phyloP scores from a whole-genome alignment of 331 rosid genomes.

The Quercus lobata region DNA sequence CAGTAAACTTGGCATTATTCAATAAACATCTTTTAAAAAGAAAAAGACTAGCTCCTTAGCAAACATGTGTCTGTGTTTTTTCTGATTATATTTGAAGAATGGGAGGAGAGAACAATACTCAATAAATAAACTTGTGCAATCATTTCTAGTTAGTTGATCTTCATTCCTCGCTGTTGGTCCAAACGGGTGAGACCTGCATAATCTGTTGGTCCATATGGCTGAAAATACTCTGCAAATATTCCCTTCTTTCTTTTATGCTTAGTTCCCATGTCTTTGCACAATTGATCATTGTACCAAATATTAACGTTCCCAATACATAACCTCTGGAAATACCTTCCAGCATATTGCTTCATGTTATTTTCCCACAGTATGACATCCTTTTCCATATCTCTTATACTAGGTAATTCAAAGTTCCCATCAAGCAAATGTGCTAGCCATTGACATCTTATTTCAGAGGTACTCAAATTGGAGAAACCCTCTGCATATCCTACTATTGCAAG shows the following conservation, averaged over 20 bases:
- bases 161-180: background rate
- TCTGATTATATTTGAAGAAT: background rate
- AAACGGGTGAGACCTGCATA: conserved; percentile 14
- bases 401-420: conserved; percentile 36
- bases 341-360: conserved; percentile 22
- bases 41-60: background rate
- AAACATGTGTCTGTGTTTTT: background rate
- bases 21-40: no score
- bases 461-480: conserved; percentile 31
- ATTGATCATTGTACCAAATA: conserved; percentile 33
- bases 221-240: conserved; percentile 20
- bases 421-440: conserved; percentile 38
- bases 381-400: conserved; percentile 39
- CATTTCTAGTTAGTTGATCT: background rate
- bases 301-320: conserved; percentile 19
- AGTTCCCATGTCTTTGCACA: conserved; percentile 46
- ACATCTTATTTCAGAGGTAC: conserved; percentile 28
- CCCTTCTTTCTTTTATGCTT: conserved; percentile 35
- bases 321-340: conserved; percentile 16
- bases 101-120: background rate
- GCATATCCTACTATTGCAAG: conserved; percentile 42
- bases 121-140: background rate
- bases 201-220: conserved; percentile 16
- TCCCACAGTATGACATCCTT: conserved; percentile 36
- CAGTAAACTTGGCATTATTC: no score